phyloP scores from a whole-genome alignment of 1,284 basidiomycete species.

The Xanthoconium separans region DNA sequence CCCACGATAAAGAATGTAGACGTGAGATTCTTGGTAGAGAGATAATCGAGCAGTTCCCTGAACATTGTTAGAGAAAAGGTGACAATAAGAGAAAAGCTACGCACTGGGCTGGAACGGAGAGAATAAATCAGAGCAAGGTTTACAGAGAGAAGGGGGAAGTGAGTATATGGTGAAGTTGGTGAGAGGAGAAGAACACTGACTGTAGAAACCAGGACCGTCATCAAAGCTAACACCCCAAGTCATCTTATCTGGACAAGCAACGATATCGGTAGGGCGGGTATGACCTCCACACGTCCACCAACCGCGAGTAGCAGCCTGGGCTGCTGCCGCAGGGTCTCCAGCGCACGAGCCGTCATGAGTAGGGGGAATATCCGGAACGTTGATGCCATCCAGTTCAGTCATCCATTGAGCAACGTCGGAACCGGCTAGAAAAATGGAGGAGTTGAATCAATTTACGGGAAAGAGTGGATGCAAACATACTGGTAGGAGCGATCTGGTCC shows the following conservation, averaged over 20 bases:
- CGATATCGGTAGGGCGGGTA: slow-evolving; percentile 66
- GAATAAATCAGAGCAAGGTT: neutral
- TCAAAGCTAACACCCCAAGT: slow-evolving; percentile 86
- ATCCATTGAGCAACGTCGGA: slow-evolving; percentile 72
- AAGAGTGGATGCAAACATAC: slow-evolving; percentile 35
- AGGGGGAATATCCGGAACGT: slow-evolving; percentile 64
- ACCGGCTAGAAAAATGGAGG: slow-evolving; percentile 44
- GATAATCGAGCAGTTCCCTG: slow-evolving; percentile 67
- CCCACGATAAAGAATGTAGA: slow-evolving; percentile 95
- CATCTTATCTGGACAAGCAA: slow-evolving; percentile 74
- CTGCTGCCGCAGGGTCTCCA: slow-evolving; percentile 55
- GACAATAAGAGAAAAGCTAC: slow-evolving; percentile 23
- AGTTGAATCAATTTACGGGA: neutral
- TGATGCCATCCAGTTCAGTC: slow-evolving; percentile 67
- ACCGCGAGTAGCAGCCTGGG: slow-evolving; percentile 59
- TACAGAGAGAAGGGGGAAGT: neutral
- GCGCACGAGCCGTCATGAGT: slow-evolving; percentile 68
- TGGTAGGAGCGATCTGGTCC: slow-evolving; percentile 66
- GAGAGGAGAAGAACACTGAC: slow-evolving; percentile 41
- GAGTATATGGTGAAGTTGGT: slow-evolving; percentile 1
- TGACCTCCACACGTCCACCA: slow-evolving; percentile 92
- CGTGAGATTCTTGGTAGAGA: slow-evolving; percentile 62
- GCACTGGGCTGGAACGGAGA: slow-evolving; percentile 43
- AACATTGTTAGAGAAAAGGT: slow-evolving; percentile 10
- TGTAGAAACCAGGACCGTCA: slow-evolving; percentile 83